phyloP scores from a whole-genome alignment of 495 filamentous ascomycete genomes.

The Trichodelitschia bisporula region DNA sequence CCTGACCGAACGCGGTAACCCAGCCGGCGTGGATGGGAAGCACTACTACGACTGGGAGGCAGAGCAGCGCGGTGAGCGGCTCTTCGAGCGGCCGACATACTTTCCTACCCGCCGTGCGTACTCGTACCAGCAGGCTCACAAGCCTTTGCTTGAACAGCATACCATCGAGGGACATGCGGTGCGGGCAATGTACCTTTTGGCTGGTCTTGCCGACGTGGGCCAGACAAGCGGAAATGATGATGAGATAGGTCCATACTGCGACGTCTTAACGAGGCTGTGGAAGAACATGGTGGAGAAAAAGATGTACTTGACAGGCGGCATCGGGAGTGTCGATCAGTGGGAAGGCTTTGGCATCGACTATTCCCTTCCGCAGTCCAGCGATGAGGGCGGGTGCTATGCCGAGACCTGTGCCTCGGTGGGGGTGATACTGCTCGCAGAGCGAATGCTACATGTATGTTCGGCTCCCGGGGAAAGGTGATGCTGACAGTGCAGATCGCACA shows the following conservation, averaged over 20 bases:
- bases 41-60: constrained; percentile 29
- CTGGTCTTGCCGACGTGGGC: constrained; percentile 18
- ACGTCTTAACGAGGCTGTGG: constrained; percentile 24
- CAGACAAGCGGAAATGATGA: too few species aligned
- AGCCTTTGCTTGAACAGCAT: constrained; percentile 26
- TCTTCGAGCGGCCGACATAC: constrained; percentile 19
- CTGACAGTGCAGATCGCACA: constrained; percentile 13
- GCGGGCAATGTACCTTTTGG: constrained; percentile 30
- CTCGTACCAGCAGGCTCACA: constrained; percentile 31
- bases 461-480: neutral
- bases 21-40: constrained; percentile 19
- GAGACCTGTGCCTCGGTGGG: constrained; percentile 36
- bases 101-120: constrained; percentile 15
- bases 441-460: constrained; percentile 20
- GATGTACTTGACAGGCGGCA: constrained; percentile 34
- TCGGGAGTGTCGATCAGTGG: constrained; percentile 33
- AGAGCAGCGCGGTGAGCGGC: constrained; percentile 23
- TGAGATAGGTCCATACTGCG: too few species aligned
- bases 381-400: constrained; percentile 35
- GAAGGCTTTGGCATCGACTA: constrained; percentile 36
- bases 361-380: constrained; percentile 28
- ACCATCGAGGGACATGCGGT: constrained; percentile 34
- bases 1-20: constrained; percentile 30
- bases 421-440: constrained; percentile 33
- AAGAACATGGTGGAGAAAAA: constrained; percentile 31